Base-by-base conservation (phyloP, 2,329 filamentous ascomycete genomes). In the Trichoderma sp. region DNA sequence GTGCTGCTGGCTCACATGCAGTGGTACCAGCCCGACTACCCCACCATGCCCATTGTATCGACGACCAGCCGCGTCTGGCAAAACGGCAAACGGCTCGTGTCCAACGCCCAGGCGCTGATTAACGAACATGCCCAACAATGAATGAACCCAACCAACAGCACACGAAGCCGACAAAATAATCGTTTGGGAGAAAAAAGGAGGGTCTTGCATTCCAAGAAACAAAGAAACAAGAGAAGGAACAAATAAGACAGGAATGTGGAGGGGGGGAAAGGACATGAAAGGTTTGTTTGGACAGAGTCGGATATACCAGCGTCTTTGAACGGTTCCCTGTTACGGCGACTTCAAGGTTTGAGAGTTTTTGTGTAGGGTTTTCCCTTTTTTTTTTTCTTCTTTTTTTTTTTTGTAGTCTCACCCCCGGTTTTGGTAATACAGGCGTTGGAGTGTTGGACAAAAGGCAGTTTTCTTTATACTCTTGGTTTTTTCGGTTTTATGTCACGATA, bases 1-100 rank as follows among this genome's bases (percentile, higher is more conserved):
- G 85, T 86, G 12, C 79, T 93, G 60, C 82, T 93, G 22, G 79
- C 87, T 10, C 89, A 92, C 75, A 83, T 91, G 65, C 89, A 93
- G 76, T 78, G 86, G 67, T 86, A 85, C 68, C 83, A 87, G 29
- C 81, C 85, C 66, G 86, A 89, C 70, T 88, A 90, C 74, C 84
- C 86, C 9, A 80, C 86, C 64, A 83, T 89, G 64, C 88, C 88
- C 1, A 75, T 89, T 27, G 81, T 88, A 67, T 79, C 81, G 19
- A 79, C 84, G 19, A 73, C 70, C 2, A 73, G 72, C 4, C 72
- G 69, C 15, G 65, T 77, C 3, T 76, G 81, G 80, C 52, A 79
- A 72, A 74, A 83, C 75, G 75, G 66, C 45, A 72, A 70, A 67
- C 74, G 67, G 53, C 68, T 75, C 57, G 66, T 75, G 42, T 68